phyloP scores from a whole-genome alignment of 768 basidiomycete species.

The Podaxis carcinomalis region DNA sequence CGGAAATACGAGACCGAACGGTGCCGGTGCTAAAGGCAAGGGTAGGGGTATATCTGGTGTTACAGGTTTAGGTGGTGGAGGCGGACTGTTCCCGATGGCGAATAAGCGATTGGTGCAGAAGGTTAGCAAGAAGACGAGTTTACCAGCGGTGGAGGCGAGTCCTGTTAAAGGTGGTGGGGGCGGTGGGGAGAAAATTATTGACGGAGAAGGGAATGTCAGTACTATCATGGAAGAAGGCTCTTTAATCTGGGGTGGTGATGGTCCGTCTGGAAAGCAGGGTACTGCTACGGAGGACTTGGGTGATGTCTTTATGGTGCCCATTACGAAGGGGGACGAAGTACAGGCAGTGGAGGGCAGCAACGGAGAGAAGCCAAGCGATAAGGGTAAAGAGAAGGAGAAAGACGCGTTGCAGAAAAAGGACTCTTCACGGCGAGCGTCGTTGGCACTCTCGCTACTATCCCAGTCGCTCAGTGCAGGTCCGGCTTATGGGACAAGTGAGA shows the following conservation, averaged over 20 bases:
- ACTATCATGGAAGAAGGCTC: constrained; percentile 14
- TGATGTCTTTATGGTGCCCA: constrained; percentile 17
- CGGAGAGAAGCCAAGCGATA: not conserved
- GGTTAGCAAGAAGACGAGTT: constrained; percentile 42
- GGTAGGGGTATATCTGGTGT: constrained; percentile 24
- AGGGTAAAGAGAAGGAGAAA: constrained; percentile 31
- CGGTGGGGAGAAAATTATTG: constrained; percentile 14
- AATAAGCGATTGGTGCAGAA: constrained; percentile 24
- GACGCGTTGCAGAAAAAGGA: constrained; percentile 26
- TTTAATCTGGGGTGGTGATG: constrained; percentile 1
- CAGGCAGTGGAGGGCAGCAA: constrained; percentile 13
- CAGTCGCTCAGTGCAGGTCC: constrained; percentile 56
- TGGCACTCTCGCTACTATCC: constrained; percentile 57
- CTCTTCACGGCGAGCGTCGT: constrained; percentile 50
- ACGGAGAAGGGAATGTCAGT: constrained; percentile 13
- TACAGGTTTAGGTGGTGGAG: constrained; percentile 22
- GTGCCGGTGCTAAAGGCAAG: constrained; percentile 6
- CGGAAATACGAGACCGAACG: constrained; percentile 11
- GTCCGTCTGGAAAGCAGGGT: constrained; percentile 1
- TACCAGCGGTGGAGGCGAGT: constrained; percentile 45
- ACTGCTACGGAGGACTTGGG: constrained; percentile 5
- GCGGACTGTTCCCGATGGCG: not conserved
- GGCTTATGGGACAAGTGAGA: constrained; percentile 25
- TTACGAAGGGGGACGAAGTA: constrained; percentile 9
- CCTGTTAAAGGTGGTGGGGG: constrained; percentile 39